Percentiles rank a stretch among this genome's conserved stretches.
phyloP scores from a whole-genome alignment of 306 rosid species.

The Vicia villosa region DNA sequence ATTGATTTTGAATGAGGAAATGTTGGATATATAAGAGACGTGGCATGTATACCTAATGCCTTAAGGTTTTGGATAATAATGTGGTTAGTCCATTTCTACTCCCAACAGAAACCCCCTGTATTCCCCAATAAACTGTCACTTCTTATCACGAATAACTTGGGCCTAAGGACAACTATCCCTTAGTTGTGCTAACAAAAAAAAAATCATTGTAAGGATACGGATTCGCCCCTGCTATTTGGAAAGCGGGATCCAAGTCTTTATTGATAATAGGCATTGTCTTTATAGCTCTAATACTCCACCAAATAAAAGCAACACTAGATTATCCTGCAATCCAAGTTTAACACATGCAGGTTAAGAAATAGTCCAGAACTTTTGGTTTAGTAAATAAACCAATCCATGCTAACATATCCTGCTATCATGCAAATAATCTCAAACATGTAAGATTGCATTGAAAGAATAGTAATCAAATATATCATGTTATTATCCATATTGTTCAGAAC shows the following conservation, averaged over 20 bases:
- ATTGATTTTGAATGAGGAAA: no score
- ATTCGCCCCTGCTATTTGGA: constrained; percentile 76
- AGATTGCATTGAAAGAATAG: constrained; percentile 18
- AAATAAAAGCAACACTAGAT: constrained; percentile 24
- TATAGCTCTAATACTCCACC: constrained; percentile 44
- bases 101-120: no score
- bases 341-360: neutral
- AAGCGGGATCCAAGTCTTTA: constrained; percentile 76
- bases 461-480: constrained; percentile 1
- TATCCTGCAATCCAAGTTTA: constrained; percentile 44
- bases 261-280: constrained; percentile 61
- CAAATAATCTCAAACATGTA: constrained; percentile 25
- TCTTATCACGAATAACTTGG: no score
- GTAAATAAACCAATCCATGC: constrained; percentile 19
- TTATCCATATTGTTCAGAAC: constrained; percentile 24
- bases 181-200: neutral
- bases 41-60: no score
- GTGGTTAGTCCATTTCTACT: no score
- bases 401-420: constrained; percentile 28
- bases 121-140: no score
- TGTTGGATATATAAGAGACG: no score
- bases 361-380: neutral
- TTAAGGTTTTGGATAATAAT: no score
- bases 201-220: constrained; percentile 74
- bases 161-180: no score